Evolutionary conservation across 106 monocot species (phyloP), one percentile per base, ranked within the genome.

Genomic region (Apostasia shenzhenica): DNA sequence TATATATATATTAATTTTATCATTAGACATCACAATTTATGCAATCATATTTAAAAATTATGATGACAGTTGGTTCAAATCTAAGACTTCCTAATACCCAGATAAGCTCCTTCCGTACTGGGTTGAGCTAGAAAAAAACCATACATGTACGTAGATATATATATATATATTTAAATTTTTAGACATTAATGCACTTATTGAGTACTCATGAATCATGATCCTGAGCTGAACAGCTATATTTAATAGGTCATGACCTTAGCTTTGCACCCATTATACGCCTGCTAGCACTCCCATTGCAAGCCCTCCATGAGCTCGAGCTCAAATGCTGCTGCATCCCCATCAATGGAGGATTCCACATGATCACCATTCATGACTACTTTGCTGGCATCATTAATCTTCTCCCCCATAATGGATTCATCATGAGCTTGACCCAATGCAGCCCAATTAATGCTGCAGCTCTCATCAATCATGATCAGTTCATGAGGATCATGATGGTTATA

Each of bases 291-390:
- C 94, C 94, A 94, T 47, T 84, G 84, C 76, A 94, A 68, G 14
- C 85, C 82, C 48, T 90, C 94, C 80, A 90, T 90, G 43, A 90
- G 51, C 9, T 87, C 94, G 8, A 90, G 60, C 70, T 94, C 94
- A 60, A 94, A 89, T 8, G 56, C 61, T 8, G 56, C 61, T 3
- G 74, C 14, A 54, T 65, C 66, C 5, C 56, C 60, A 57, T 79
- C 79, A 26, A 26, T 26, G 39, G 76, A 57, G 53, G 57, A 39
- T 45, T 79, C 80, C 71, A 84, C 77, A n/a, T 67, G 76, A 39
- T 26, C 64, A 48, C 48, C 64, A 48, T 48, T 48, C 26, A 26
- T 26, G 26, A 26, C 26, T 26, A 26, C 26, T 26, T 26, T 26
- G 26, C 26, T 39, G 38, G 0, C 43, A 0, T 0, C 8, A 12